Percentiles rank a stretch among this genome's conserved stretches.
Conservation (phyloP, 257 asterid genomes). For the Ehretia macrophylla region DNA sequence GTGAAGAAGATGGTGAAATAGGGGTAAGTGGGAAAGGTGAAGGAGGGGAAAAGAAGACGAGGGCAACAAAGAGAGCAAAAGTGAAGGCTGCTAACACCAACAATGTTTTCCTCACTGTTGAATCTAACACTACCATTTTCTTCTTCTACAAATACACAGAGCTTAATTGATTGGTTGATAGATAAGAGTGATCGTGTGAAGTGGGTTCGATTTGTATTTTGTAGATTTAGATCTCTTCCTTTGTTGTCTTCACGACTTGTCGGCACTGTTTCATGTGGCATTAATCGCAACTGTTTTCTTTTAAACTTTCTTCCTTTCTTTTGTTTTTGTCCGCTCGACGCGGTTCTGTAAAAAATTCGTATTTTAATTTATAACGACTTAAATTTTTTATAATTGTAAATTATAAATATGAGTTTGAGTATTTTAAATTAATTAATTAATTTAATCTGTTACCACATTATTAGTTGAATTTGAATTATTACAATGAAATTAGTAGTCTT, state of each 20-base stretch:
- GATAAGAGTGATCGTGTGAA: background rate
- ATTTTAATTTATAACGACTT: too few relatives aligned
- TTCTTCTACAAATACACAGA: background rate
- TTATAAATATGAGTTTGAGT: too few relatives aligned
- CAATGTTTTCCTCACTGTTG: conserved; percentile 58
- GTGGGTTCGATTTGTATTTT: background rate
- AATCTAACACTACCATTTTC: conserved; percentile 33
- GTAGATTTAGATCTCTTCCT: conserved; percentile 4
- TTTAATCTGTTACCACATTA: too few relatives aligned
- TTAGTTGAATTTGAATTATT: too few relatives aligned
- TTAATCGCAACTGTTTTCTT: too few relatives aligned
- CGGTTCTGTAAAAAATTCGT: too few relatives aligned
- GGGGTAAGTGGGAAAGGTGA: conserved; percentile 32
- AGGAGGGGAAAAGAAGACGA: conserved; percentile 49
- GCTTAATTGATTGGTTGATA: background rate
- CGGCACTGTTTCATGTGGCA: background rate
- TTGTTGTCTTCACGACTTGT: too few relatives aligned
- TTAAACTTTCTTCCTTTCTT: too few relatives aligned
- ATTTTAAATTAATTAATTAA: too few relatives aligned
- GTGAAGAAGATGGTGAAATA: conserved; percentile 19
- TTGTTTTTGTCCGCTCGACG: too few relatives aligned
- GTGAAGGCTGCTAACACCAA: conserved; percentile 29
- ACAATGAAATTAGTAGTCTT: too few relatives aligned
- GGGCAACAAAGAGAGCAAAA: conserved; percentile 40
- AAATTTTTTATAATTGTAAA: too few relatives aligned